Evolutionary conservation across 140 eudicot species (phyloP).

Genomic region (Erigeron philadelphicus): DNA sequence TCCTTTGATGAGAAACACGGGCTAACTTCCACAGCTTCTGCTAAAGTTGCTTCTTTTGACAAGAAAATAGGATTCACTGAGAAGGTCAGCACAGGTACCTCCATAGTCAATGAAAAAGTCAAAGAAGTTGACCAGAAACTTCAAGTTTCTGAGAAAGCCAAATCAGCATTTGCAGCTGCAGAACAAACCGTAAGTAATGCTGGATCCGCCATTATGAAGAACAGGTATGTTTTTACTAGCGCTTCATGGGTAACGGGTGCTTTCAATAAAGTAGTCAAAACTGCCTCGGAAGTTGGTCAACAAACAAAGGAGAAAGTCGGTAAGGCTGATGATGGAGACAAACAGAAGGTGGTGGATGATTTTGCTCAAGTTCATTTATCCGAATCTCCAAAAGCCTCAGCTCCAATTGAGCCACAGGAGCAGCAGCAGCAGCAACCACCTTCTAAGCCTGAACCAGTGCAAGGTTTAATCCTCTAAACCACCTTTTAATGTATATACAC

Average conservation of each 20-base stretch:
- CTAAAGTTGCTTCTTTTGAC: conserved; percentile 50
- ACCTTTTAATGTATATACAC: conserved; percentile 20
- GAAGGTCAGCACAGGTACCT: conserved; percentile 60
- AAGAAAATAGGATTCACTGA: conserved; percentile 56
- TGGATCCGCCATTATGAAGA: conserved; percentile 65
- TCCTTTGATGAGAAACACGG: conserved; percentile 61
- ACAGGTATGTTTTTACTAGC: conserved; percentile 55
- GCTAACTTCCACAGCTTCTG: conserved; percentile 52
- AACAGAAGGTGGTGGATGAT: conserved; percentile 37
- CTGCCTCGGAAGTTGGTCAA: conserved; percentile 72
- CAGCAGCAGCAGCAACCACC: conserved; percentile 20
- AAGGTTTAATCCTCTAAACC: conserved; percentile 47
- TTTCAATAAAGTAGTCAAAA: conserved; percentile 49
- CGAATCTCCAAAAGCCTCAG: conserved; percentile 36
- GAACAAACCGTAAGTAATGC: conserved; percentile 64
- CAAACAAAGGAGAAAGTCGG: conserved; percentile 57
- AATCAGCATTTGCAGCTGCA: conserved; percentile 67
- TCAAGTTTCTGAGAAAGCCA: conserved; percentile 66
- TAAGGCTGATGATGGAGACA: conserved; percentile 41
- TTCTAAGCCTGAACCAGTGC: conserved; percentile 36
- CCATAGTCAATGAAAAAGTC: conserved; percentile 64
- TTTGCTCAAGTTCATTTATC: conserved; percentile 41
- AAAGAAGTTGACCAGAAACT: conserved; percentile 64
- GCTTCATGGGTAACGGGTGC: conserved; percentile 69
- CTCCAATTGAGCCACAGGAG: conserved; percentile 13